A percentile compares a stretch with the other conserved stretches of the same genome.
Conservation (phyloP, 176 grass and related monocot genomes). For the Carex scoparia region DNA sequence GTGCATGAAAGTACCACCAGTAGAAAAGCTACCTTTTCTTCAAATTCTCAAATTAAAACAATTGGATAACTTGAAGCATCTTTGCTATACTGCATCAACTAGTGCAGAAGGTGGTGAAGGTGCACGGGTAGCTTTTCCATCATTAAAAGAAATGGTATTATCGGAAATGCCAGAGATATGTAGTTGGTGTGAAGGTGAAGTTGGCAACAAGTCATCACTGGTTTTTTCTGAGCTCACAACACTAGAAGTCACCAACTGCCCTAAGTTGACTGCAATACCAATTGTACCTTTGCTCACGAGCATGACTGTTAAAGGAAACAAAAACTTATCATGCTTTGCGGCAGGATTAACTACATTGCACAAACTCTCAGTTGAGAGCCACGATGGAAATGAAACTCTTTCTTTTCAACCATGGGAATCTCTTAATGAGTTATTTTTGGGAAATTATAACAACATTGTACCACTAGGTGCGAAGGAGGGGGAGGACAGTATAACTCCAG, state of each 20-base stretch:
- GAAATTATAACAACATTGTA: background rate
- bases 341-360: background rate
- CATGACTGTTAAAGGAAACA: background rate
- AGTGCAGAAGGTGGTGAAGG: background rate
- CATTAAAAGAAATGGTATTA: background rate
- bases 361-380: background rate
- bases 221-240: background rate
- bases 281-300: background rate
- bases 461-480: background rate
- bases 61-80: background rate
- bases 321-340: background rate
- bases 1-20: conserved; percentile 4
- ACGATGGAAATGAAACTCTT: background rate
- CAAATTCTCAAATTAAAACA: background rate
- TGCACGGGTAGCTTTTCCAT: background rate
- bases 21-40: conserved; percentile 24
- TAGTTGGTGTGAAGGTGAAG: background rate
- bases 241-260: background rate
- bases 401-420: background rate
- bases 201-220: too few species aligned
- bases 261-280: background rate
- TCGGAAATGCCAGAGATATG: background rate
- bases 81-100: background rate
- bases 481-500: background rate
- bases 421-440: too few species aligned